phyloP scores from a whole-genome alignment of 2,329 filamentous ascomycete species.

The Botrytis aclada region DNA sequence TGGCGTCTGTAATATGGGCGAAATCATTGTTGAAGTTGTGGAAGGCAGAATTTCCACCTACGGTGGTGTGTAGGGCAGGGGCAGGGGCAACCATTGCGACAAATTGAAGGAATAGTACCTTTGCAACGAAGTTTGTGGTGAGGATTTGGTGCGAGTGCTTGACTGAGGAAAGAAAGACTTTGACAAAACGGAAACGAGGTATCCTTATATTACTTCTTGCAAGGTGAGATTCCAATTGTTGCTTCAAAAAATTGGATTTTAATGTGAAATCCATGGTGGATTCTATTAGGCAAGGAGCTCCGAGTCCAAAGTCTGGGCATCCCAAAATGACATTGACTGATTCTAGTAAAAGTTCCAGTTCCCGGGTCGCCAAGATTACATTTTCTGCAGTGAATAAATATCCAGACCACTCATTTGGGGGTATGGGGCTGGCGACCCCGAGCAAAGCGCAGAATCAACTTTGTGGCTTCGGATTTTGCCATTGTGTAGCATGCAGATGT shows the following conservation, averaged over 20 bases:
- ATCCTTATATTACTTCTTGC: conserved; percentile 9
- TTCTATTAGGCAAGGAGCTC: conserved; percentile 14
- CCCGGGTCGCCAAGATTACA: neutral
- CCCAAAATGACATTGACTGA: neutral
- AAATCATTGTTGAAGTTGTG: conserved; percentile 79
- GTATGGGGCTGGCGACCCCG: neutral
- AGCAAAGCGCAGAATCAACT: too few relatives aligned
- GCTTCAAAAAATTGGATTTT: neutral
- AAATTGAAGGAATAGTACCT: neutral
- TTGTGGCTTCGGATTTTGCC: neutral
- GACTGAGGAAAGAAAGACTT: neutral
- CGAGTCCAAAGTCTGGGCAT: conserved; percentile 19
- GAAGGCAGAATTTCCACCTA: conserved; percentile 67
- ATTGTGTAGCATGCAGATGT: conserved; percentile 8
- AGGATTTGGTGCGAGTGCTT: conserved; percentile 23
- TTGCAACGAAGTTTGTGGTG: neutral
- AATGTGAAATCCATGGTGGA: neutral
- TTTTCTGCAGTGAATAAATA: neutral
- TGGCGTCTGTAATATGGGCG: conserved; percentile 62
- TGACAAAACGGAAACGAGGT: neutral
- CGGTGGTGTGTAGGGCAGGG: conserved; percentile 68
- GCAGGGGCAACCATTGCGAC: conserved; percentile 36
- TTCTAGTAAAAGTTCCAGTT: neutral
- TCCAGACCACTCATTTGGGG: neutral
- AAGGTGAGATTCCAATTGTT: neutral